Evolutionary conservation across 495 filamentous ascomycete species (phyloP), one percentile per base, ranked within the genome.

Genomic region (Xylaria intraflava): DNA sequence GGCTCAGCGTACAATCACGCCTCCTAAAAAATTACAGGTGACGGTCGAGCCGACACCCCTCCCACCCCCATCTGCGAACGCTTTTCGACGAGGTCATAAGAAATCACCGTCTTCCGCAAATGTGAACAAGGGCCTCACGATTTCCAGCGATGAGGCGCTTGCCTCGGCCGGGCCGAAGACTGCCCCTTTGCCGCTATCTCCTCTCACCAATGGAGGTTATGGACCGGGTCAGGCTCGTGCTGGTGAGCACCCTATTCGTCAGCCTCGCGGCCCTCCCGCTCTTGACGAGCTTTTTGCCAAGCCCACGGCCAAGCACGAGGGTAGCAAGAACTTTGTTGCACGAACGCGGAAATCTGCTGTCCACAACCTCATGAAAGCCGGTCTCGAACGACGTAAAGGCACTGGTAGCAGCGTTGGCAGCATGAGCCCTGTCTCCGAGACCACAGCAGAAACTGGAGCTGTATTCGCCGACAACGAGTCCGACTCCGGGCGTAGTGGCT

Each of bases 251-350:
- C 93, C 93, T 3, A 74, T 85, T 52, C 93, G 93, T 55, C 94
- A 97, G 69, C 93, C 93, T 43, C 88, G 90, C 62, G 90, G 90
- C 27, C 93, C 93, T 16, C 94, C 94, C 5, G 82, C 88, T 1
- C 76, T 97, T 40, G 94, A 99, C 58, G 92, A 99, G 69, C 83
- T 99, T 51, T 79, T 85, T 55, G 82, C 85, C 23, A 91, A 90
- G 70, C 93, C 93, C 6, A 99, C 93, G 4, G 84, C 89, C 41
- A 95, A 90, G 71, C 84, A 93, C 57, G 92, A 96, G 62, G 93
- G 94, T 31, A 96, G 92, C 82, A 95, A 96, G 79, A 99, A 99
- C 72, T 99, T 99, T 70, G 85, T 88, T 17, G 85, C 89, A 29
- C 92, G 92, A 57, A 90, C 93, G 62, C 90, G 93, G 44, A 90